These are phyloP conservation scores for Chalaropsis thielavioides DNA, from an alignment of 2,329 filamentous ascomycete genomes.

Conservation along the genomic window DNA sequence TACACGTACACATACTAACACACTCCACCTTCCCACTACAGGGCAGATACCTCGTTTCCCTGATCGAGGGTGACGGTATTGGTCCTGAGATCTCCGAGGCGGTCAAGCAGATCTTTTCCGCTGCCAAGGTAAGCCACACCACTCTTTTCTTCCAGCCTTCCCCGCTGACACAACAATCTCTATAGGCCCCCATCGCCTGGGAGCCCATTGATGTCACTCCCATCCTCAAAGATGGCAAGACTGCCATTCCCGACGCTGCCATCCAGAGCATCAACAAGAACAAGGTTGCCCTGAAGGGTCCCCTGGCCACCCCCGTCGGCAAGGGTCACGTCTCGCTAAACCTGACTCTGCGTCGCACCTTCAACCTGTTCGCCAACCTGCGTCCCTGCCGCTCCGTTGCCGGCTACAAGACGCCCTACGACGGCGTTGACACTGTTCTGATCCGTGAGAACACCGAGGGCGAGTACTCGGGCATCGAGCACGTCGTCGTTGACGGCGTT, in stretches of 20 bases:
- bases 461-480: conserved; percentile 98
- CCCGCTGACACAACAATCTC: conserved; percentile 18
- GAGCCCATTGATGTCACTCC: conserved; percentile 95
- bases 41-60: conserved; percentile 89
- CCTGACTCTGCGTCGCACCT: conserved; percentile 93
- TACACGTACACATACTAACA: not conserved
- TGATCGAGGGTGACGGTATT: conserved; percentile 99
- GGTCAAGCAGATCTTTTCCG: conserved; percentile 96
- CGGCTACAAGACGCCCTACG: conserved; percentile 97
- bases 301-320: conserved; percentile 89
- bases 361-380: conserved; percentile 99
- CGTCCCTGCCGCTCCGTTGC: conserved; percentile 94
- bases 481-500: conserved; percentile 92
- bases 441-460: conserved; percentile 99
- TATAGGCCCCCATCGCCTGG: conserved; percentile 80
- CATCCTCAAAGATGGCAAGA: conserved; percentile 86
- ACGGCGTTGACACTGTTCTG: conserved; percentile 88
- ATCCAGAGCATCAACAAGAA: conserved; percentile 90
- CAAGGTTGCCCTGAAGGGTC: conserved; percentile 95
- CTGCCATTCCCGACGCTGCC: conserved; percentile 79
- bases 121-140: conserved; percentile 57
- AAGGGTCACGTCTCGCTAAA: conserved; percentile 99
- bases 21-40: conserved; percentile 26
- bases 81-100: conserved; percentile 95
- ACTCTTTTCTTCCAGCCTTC: not conserved